phyloP scores from a whole-genome alignment of 345 rosid genomes.

The Populus alba region DNA sequence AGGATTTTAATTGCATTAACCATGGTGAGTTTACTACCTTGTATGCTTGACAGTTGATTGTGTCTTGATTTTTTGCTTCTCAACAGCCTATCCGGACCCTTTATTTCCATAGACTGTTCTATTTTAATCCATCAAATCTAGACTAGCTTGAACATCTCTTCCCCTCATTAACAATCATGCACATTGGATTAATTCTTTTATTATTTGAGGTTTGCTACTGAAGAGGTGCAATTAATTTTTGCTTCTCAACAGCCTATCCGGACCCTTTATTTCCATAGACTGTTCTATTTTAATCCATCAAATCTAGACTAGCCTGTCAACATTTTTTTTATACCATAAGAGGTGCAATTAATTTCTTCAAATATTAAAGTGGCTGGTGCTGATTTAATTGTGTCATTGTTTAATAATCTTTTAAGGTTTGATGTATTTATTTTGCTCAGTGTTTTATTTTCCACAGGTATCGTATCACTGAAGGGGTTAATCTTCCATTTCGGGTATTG shows the following conservation, averaged over 20 bases:
- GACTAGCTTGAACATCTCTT: not conserved
- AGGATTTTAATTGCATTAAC: not conserved
- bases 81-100: not conserved
- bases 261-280: not conserved
- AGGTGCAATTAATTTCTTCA: not conserved
- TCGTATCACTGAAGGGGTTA: slow-evolving; percentile 97
- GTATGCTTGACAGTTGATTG: not conserved
- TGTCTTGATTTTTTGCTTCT: not conserved
- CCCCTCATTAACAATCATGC: not conserved
- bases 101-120: not conserved
- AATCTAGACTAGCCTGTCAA: not conserved
- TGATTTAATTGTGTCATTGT: not conserved
- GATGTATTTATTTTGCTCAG: not conserved
- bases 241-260: not conserved
- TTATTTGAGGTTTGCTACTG: not conserved
- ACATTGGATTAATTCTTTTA: not conserved
- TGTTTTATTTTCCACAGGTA: slow-evolving; percentile 44
- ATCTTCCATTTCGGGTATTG: slow-evolving; percentile 93
- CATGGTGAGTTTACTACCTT: not conserved
- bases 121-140: not conserved
- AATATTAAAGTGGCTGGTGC: not conserved
- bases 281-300: not conserved
- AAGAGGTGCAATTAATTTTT: not conserved
- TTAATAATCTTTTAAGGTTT: not conserved
- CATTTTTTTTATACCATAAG: not conserved